phyloP scores from a whole-genome alignment of 2,329 filamentous ascomycete species.

The Verticillium nonalfalfae region DNA sequence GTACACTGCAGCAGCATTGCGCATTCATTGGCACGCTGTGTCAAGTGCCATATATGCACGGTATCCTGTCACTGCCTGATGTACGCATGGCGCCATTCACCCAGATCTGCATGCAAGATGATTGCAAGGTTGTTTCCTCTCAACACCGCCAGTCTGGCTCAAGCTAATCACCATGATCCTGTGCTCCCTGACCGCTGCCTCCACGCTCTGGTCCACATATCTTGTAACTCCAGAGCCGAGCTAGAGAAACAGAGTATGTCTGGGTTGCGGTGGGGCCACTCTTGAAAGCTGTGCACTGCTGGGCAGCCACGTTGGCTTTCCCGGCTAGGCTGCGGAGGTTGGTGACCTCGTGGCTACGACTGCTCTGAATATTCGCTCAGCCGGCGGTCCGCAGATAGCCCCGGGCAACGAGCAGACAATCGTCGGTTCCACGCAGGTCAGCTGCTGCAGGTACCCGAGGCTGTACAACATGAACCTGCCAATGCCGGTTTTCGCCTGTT shows the following conservation, averaged over 20 bases:
- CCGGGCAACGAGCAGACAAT: background rate
- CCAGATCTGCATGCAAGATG: background rate
- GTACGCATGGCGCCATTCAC: background rate
- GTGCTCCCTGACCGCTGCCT: background rate
- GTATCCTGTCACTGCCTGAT: background rate
- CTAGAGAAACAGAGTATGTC: background rate
- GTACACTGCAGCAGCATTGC: background rate
- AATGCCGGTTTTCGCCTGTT: background rate
- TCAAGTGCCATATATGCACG: background rate
- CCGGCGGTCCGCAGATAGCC: background rate
- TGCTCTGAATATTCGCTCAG: background rate
- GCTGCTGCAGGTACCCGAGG: conserved; percentile 5
- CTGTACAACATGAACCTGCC: background rate
- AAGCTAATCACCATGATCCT: background rate
- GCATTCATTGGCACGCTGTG: background rate
- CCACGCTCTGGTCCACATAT: background rate
- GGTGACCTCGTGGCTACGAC: background rate
- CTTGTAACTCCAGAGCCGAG: background rate
- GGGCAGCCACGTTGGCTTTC: background rate
- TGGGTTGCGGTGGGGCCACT: background rate
- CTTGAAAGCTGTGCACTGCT: background rate
- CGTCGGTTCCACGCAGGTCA: conserved; percentile 5
- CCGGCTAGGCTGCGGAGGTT: background rate
- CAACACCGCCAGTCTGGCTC: background rate
- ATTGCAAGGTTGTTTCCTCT: background rate